Evolutionary conservation across 2,329 filamentous ascomycete species (phyloP).

Genomic region (Alternaria gaisen): DNA sequence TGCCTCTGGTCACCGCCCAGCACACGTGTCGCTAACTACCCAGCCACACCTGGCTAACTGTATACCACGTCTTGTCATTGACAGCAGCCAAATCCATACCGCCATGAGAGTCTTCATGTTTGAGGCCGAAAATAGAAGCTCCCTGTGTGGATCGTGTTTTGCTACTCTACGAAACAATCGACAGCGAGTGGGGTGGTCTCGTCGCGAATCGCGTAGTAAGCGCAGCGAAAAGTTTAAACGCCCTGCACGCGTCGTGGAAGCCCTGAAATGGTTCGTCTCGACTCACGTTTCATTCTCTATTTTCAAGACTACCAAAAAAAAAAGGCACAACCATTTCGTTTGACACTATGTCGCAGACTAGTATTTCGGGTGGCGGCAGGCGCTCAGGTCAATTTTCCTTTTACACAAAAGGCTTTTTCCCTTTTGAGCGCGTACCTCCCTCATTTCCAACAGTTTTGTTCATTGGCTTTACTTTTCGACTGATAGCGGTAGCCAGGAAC

Average conservation of each 20-base stretch:
- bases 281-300: slow-evolving; percentile 9
- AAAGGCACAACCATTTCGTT: slow-evolving; percentile 2
- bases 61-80: slow-evolving; percentile 6
- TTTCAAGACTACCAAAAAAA: slow-evolving; percentile 3
- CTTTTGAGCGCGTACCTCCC: slow-evolving; percentile 1
- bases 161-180: slow-evolving; percentile 5
- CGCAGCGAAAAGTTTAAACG: slow-evolving; percentile 5
- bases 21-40: slow-evolving; percentile 8
- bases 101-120: neutral
- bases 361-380: neutral
- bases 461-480: neutral
- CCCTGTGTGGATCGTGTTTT: slow-evolving; percentile 4
- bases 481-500: slow-evolving; percentile 5
- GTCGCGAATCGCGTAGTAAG: slow-evolving; percentile 17
- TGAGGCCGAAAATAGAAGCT: slow-evolving; percentile 13
- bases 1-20: slow-evolving; percentile 13
- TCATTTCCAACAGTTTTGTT: neutral
- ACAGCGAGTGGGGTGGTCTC: slow-evolving; percentile 4
- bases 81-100: slow-evolving; percentile 11
- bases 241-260: slow-evolving; percentile 1
- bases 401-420: slow-evolving; percentile 4
- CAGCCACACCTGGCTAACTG: slow-evolving; percentile 4
- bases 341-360: slow-evolving; percentile 9
- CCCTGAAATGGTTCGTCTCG: slow-evolving; percentile 24
- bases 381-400: neutral